phyloP scores from a whole-genome alignment of 257 asterid genomes.

The Przewalskia tangutica region DNA sequence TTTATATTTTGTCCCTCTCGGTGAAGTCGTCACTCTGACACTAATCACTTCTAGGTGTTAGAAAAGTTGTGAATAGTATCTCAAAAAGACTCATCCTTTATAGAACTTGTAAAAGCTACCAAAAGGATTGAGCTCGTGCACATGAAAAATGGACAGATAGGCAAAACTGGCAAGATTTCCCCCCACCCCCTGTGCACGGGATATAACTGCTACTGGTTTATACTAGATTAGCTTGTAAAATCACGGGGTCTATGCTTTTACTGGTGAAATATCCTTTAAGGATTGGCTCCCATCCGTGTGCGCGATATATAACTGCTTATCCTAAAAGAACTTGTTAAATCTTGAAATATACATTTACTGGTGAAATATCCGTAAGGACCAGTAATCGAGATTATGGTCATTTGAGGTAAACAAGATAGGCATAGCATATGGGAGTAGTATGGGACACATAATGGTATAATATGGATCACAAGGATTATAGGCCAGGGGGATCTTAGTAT shows the following conservation, averaged over 20 bases:
- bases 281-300: neutral
- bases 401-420: neutral
- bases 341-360: too few relatives aligned
- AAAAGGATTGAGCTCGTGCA: neutral
- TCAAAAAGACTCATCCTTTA: neutral
- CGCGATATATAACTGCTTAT: neutral
- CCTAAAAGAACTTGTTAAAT: neutral
- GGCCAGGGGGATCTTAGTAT: neutral
- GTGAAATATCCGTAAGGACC: neutral
- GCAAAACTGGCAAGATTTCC: neutral
- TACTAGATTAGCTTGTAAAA: neutral
- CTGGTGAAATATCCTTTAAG: too few relatives aligned
- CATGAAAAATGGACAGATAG: neutral
- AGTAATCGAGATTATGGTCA: neutral
- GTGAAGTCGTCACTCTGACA: too few relatives aligned
- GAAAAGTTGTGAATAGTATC: neutral
- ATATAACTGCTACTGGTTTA: neutral
- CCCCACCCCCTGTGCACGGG: neutral
- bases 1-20: too few relatives aligned
- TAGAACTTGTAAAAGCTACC: neutral
- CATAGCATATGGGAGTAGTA: neutral
- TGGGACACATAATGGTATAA: neutral
- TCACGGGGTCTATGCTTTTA: too few relatives aligned
- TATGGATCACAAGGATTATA: neutral
- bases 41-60: neutral